Base-by-base conservation (phyloP, 2,329 filamentous ascomycete species). In the Diaporthe australafricana region DNA sequence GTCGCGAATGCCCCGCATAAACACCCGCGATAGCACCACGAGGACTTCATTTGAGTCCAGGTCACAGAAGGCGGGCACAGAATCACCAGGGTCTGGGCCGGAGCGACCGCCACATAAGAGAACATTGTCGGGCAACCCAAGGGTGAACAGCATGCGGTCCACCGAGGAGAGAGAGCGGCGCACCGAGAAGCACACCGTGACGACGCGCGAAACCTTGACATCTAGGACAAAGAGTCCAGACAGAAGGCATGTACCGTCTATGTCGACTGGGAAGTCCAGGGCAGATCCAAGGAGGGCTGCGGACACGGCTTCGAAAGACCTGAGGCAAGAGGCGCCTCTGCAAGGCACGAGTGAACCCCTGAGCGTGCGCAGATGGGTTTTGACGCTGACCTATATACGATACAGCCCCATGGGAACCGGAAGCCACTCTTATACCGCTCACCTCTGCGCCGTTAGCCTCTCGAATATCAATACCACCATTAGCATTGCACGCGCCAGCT, bases 401-500 rank as follows among this genome's bases (percentile, higher is more conserved):
- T 52, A 72, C 76, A 86, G 85, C 82, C 74, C 83, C 85, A 78
- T 98, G 96, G 96, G 91, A 90, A 70, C 96, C 96, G 0, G 89
- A 94, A 79, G 96, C 91, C 11, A 92, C 89, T 1, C 84, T 98
- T 27, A 85, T 95, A 45, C 86, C 89, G 7, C 90, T 90, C 76
- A 90, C 90, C 0, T 87, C 89, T 32, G 90, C 90, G 25, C 96
- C 96, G 2, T 84, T 97, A 60, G 94, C 94, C 2, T 91, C 84
- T 47, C 81, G 83, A 73, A 81, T 86, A 52, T 85, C 84, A 27
- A 82, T 86, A 63, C 87, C 92, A 50, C 93, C 93, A 2, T 86
- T 96, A 45, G 94, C 95, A 16, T 92, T 92, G 4, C 86, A 91
- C 74, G 90, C 93, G 38, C 95, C 95, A 2, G 83, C 89, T 65